Conservation (phyloP, 306 rosid genomes). For the Sphenostylis stenocarpa region DNA sequence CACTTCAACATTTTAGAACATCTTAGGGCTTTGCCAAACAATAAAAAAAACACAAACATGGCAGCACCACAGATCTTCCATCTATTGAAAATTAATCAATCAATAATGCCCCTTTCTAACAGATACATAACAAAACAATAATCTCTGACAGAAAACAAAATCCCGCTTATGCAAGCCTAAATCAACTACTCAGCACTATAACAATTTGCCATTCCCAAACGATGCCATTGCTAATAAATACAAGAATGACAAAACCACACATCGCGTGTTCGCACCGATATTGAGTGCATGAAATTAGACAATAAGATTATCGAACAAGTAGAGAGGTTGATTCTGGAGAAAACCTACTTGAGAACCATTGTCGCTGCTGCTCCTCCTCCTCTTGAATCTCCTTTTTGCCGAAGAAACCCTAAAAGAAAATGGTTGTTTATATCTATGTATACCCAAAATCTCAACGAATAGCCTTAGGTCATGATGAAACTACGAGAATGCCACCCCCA, state of each 20-base stretch:
- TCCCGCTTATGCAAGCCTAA: neutral
- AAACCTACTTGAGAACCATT: conserved; percentile 80
- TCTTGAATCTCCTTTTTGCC: neutral
- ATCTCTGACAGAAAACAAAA: neutral
- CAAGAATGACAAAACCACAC: neutral
- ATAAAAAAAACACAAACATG: neutral
- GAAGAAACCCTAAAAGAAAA: conserved; percentile 47
- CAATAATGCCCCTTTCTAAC: neutral
- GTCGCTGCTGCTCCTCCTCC: neutral
- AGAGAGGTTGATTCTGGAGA: neutral
- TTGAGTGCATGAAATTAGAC: neutral
- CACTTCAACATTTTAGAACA: no score
- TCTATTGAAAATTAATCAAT: neutral
- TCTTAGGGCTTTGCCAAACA: no score
- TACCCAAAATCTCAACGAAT: neutral
- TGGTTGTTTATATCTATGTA: conserved; percentile 11
- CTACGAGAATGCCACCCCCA: conserved; percentile 31
- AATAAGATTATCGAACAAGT: neutral
- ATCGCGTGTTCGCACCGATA: neutral
- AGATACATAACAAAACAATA: neutral
- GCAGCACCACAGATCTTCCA: neutral
- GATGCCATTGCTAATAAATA: neutral
- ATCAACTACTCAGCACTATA: neutral
- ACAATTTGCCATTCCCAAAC: neutral
- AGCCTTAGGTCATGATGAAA: neutral